phyloP scores from a whole-genome alignment of 495 filamentous ascomycete genomes.

The Daldinia bambusicola region DNA sequence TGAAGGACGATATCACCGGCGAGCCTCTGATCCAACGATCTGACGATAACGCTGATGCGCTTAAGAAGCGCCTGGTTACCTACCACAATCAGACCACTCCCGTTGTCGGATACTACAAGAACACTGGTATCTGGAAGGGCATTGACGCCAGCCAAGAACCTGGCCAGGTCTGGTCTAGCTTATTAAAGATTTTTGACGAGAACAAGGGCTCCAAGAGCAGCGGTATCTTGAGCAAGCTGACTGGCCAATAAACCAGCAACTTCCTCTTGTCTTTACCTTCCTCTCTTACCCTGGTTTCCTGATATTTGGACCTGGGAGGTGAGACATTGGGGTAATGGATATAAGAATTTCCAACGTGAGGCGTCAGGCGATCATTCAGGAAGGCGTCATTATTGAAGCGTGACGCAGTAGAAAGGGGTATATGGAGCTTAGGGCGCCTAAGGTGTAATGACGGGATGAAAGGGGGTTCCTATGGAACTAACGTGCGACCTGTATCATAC shows the following conservation, averaged over 20 bases:
- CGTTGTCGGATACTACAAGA: conserved; percentile 95
- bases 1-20: conserved; percentile 97
- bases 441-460: conserved; percentile 25
- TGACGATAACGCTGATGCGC: conserved; percentile 96
- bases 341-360: conserved; percentile 12
- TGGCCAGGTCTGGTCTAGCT: conserved; percentile 91
- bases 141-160: conserved; percentile 98
- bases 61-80: conserved; percentile 92
- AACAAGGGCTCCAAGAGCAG: conserved; percentile 56
- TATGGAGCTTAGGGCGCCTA: conserved; percentile 27
- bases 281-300: conserved; percentile 14
- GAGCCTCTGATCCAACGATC: conserved; percentile 96
- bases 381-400: conserved; percentile 24
- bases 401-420: conserved; percentile 13
- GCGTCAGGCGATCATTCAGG: conserved; percentile 26
- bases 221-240: conserved; percentile 60
- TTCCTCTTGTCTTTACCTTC: conserved; percentile 5
- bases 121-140: conserved; percentile 94
- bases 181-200: conserved; percentile 85
- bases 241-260: conserved; percentile 45
- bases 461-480: conserved; percentile 32
- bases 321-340: conserved; percentile 16
- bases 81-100: conserved; percentile 95
- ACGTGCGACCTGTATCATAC: conserved; percentile 48
- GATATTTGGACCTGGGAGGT: conserved; percentile 10